Evolutionary conservation across 2,329 filamentous ascomycete genomes (phyloP).

Genomic region (Rhynchosporium agropyri): DNA sequence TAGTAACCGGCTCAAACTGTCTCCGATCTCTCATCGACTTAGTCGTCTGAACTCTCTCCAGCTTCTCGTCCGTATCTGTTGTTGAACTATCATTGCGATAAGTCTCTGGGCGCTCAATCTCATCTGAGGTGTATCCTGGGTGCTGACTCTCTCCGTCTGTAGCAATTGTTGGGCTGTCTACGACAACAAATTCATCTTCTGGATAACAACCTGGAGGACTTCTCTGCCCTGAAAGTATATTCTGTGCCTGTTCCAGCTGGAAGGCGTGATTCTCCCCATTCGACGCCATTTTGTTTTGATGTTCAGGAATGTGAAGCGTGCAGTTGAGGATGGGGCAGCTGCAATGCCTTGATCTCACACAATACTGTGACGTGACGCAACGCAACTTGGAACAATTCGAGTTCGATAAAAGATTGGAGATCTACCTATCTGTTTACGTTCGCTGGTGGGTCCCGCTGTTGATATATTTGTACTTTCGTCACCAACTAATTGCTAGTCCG

Average conservation of each 20-base stretch:
- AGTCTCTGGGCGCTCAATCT: constrained; percentile 22
- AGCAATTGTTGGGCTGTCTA: neutral
- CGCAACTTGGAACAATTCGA: neutral
- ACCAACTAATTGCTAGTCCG: neutral
- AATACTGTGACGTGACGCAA: neutral
- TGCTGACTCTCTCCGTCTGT: constrained; percentile 8
- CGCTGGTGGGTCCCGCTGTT: neutral
- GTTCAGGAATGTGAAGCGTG: constrained; percentile 5
- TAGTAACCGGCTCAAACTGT: constrained; percentile 34
- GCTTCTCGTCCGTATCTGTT: constrained; percentile 23
- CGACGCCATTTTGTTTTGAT: constrained; percentile 26
- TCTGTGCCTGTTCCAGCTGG: constrained; percentile 21
- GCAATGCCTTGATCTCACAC: neutral
- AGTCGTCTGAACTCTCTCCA: constrained; percentile 25
- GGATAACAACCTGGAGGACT: constrained; percentile 1
- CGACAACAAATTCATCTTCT: neutral
- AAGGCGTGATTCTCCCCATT: constrained; percentile 13
- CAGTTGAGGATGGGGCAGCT: neutral
- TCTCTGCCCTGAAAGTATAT: constrained; percentile 21
- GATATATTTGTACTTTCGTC: neutral
- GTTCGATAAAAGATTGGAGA: neutral
- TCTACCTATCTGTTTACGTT: neutral
- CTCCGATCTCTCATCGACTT: constrained; percentile 29
- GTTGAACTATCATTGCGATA: constrained; percentile 23
- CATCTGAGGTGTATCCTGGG: constrained; percentile 19